phyloP scores from a whole-genome alignment of 2,329 filamentous ascomycete species.

The Neofusicoccum sp. region DNA sequence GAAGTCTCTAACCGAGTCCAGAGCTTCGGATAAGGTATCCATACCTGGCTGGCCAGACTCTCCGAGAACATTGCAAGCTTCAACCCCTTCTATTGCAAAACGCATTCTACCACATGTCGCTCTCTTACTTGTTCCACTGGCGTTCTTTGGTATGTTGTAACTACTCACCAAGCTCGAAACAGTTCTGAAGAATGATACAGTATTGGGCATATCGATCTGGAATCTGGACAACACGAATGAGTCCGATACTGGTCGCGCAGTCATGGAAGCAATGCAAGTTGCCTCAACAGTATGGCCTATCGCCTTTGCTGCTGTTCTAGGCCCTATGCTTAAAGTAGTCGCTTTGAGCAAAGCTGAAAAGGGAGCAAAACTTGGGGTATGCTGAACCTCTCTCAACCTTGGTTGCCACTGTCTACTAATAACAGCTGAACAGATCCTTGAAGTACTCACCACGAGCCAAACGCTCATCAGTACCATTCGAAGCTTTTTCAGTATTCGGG shows the following conservation, averaged over 20 bases:
- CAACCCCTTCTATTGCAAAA: too few species aligned
- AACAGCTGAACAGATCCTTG: background rate
- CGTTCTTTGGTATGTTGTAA: background rate
- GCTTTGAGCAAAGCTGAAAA: background rate
- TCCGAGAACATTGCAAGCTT: too few species aligned
- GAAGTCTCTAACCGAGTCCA: too few species aligned
- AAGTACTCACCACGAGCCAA: background rate
- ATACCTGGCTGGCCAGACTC: too few species aligned
- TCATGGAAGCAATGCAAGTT: background rate
- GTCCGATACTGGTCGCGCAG: background rate
- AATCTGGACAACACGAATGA: background rate
- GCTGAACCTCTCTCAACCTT: background rate
- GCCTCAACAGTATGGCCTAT: slow-evolving; percentile 12
- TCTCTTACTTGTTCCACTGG: background rate
- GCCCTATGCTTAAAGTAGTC: background rate
- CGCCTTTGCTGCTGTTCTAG: background rate
- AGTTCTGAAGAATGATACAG: background rate
- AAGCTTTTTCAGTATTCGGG: background rate
- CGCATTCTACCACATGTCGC: background rate
- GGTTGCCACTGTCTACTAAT: background rate
- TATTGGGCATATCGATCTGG: background rate
- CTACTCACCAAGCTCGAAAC: background rate
- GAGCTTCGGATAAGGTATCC: too few species aligned
- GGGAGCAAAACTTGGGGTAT: background rate
- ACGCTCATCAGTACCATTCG: background rate